These are phyloP conservation scores for Coemansia sp. DNA, from an alignment of 192 early-diverging fungal species.

Conservation along the genomic window DNA sequence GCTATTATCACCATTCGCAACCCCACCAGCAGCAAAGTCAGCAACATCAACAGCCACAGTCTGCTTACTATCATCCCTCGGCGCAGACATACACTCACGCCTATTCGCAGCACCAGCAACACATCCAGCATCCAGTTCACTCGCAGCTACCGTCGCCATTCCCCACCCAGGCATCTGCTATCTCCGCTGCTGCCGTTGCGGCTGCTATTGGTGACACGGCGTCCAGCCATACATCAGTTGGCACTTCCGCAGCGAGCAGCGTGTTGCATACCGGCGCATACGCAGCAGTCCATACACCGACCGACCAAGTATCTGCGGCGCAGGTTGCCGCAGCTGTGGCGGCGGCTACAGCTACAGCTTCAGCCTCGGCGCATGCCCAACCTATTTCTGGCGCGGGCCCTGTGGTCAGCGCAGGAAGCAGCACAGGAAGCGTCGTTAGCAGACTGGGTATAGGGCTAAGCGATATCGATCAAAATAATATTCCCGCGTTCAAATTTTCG, in stretches of 20 bases:
- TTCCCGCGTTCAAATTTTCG: slow-evolving; percentile 47
- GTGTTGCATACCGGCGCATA: slow-evolving; percentile 29
- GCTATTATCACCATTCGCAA: slow-evolving; percentile 11
- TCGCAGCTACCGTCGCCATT: slow-evolving; percentile 33
- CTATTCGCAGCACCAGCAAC: slow-evolving; percentile 17
- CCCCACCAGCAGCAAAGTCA: slow-evolving; percentile 23
- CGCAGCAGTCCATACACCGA: slow-evolving; percentile 13
- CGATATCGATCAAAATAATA: slow-evolving; percentile 30
- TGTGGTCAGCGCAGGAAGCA: slow-evolving; percentile 5
- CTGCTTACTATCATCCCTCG: slow-evolving; percentile 34
- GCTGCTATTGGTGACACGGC: slow-evolving; percentile 34
- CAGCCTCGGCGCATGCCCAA: slow-evolving; percentile 39
- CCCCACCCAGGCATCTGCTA: slow-evolving; percentile 24
- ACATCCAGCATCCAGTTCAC: slow-evolving; percentile 25
- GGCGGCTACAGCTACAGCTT: slow-evolving; percentile 35
- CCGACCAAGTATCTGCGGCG: slow-evolving; percentile 43
- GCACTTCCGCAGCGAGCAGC: slow-evolving; percentile 14
- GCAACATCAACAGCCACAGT: slow-evolving; percentile 14
- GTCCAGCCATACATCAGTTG: slow-evolving; percentile 25
- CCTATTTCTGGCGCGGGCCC: slow-evolving; percentile 24
- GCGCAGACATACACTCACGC: slow-evolving; percentile 8
- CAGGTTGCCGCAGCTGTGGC: slow-evolving; percentile 52
- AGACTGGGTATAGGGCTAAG: slow-evolving; percentile 20
- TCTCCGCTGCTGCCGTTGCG: slow-evolving; percentile 21
- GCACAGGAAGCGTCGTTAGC: slow-evolving; percentile 5